Evolutionary conservation across 441 rosid species (phyloP), one percentile per base, ranked within the genome.

Genomic region (Raphanus hybrid): DNA sequence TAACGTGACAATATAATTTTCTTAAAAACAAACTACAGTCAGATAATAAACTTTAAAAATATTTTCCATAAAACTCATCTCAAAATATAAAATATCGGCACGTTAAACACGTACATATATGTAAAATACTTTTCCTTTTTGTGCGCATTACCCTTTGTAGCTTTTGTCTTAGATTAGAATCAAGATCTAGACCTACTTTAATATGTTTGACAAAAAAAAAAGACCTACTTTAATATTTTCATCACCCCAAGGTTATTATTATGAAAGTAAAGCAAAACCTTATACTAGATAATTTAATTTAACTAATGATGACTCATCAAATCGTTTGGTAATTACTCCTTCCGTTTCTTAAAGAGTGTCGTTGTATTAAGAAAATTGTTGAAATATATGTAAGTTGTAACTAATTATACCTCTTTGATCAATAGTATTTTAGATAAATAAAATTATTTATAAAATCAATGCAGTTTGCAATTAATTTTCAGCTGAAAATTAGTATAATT

Each of bases 141-240:
- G 59, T 54, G 59, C 59, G 59, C 59, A 54, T 54, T 54, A 54
- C 60, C 34, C 59, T 74, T 71, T 54, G 48, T 69, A 6, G 70
- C 48, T 63, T 20, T 64, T 61, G 60, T 27, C 43, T 39, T 66
- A 23, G 32, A 66, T 35, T 34, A 43, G 37, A 71, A 75, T 70
- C 74, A 71, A 73, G 61, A 80, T 71, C 80, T 52, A 75, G 15
- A 57, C 11, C 41, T 37, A 71, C 64, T 48, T 75, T 67, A 80
- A 52, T 65, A 39, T 41, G n/a, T n/a, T n/a, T n/a, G n/a, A n/a
- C n/a, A n/a, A n/a, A n/a, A n/a, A n/a, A n/a, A n/a, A n/a, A n/a
- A 75, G 15, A 57, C 11, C 41, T 37, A 71, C 64, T 48, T 75
- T 67, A 80, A 52, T 65, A 39, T 41, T 65, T 29, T 66, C 73